A percentile compares a stretch with the other conserved stretches of the same genome.
These are phyloP conservation scores for Xylaria multiplex DNA, from an alignment of 2,329 filamentous ascomycete genomes.

Conservation along the genomic window DNA sequence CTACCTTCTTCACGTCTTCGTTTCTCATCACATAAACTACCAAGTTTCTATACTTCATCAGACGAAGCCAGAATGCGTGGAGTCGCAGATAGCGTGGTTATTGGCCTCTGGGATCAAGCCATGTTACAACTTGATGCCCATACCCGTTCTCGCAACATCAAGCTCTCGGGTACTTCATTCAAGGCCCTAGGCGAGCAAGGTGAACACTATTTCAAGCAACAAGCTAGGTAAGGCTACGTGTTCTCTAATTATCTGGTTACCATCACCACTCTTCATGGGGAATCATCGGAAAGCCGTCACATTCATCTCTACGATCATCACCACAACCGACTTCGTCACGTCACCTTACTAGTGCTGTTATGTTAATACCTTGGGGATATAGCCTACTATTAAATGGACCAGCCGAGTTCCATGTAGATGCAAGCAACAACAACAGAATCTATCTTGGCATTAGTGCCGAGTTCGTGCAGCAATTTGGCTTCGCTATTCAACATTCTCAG, in stretches of 20 bases:
- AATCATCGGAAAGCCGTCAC: too few relatives aligned
- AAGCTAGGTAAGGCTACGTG: constrained; percentile 1
- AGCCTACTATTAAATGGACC: not conserved
- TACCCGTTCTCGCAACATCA: not conserved
- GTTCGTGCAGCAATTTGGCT: not conserved
- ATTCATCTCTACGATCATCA: not conserved
- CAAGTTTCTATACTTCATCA: too few relatives aligned
- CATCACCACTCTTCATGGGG: too few relatives aligned
- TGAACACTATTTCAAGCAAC: not conserved
- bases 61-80: not conserved
- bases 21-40: not conserved
- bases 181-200: not conserved
- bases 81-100: not conserved
- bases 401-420: not conserved
- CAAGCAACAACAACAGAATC: not conserved
- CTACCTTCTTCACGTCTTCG: not conserved
- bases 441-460: not conserved
- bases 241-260: too few relatives aligned
- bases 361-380: not conserved
- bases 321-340: too few relatives aligned
- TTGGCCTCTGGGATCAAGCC: not conserved
- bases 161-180: not conserved
- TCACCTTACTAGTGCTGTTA: too few relatives aligned
- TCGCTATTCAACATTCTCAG: not conserved
- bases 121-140: not conserved